Base-by-base conservation (phyloP, 768 basidiomycete species). In the Boletus huronensis region DNA sequence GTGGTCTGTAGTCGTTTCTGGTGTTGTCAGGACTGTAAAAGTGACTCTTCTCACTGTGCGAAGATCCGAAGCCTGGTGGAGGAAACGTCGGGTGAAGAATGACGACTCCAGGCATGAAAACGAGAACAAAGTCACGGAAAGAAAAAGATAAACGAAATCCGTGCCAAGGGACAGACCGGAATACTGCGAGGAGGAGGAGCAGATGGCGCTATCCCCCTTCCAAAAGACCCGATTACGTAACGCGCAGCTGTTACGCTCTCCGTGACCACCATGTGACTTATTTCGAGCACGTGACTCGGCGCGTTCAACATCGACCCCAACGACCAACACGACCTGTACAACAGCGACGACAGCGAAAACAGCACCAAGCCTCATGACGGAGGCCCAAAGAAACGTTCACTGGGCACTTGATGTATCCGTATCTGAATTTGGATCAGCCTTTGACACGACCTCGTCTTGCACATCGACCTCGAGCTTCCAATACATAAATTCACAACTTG, bases 401-500 rank as follows among this genome's bases (percentile, higher is more conserved):
- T 85, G 82, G 81, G 77, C 75, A 21, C 68, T 74, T 4, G 72
- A 77, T 42, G 61, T 74, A n/a, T 82, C 81, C 0, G 50, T 77
- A 6, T 71, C 68, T 8, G 70, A 69, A 29, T 67, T 79, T 48
- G 72, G 70, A 32, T 82, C 81, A 19, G 73, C 79, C 8, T 72
- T 72, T 41, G 74, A 75, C 50, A 72, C 77, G 23, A 68, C 75
- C 21, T 70, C 77, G 5, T 77, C 77, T 1, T 72, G 77, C 42
- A 68, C 76, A 28, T 81, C 82, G 7, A 72, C 75, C 0, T 87
- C 87, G 4, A 87, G 80, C 54, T 68, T 90, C 25, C 85, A 90
- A 53, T 92, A 88, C 64, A 78, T 93, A 64, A 93, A 92, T 64
- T 75, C 85, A 19, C 92, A 94, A 60, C 80, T 94, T 6, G 71